Percentiles rank a stretch among this genome's conserved stretches.
These are phyloP conservation scores for Ampelomyces quisqualis DNA, from an alignment of 2,329 filamentous ascomycete genomes.

Conservation along the genomic window DNA sequence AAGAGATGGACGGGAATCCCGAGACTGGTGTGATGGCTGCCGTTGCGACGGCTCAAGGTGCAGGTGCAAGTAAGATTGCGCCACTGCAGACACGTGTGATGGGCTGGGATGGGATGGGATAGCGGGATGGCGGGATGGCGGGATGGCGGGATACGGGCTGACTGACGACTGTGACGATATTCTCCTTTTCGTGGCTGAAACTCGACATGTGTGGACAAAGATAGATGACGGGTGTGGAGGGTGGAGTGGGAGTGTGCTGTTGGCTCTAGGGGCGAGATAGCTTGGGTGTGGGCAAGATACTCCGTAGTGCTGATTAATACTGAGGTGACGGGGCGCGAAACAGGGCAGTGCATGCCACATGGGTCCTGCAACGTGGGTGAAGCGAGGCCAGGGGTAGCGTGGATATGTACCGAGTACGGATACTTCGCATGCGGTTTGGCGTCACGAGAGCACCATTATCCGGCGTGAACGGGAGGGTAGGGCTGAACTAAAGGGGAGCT, in stretches of 20 bases:
- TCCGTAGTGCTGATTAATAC: background rate
- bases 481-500: slow-evolving; percentile 1
- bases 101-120: background rate
- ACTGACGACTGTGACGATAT: background rate
- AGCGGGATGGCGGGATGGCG: background rate
- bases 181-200: background rate
- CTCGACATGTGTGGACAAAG: background rate
- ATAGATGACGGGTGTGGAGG: background rate
- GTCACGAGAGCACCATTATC: background rate
- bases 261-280: too few relatives aligned
- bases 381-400: slow-evolving; percentile 3
- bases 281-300: too few relatives aligned
- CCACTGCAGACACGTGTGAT: too few relatives aligned
- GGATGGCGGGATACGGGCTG: background rate
- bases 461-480: background rate
- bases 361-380: slow-evolving; percentile 2
- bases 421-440: background rate
- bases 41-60: slow-evolving; percentile 1
- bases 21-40: slow-evolving; percentile 6
- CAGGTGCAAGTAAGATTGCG: slow-evolving; percentile 1
- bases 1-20: background rate
- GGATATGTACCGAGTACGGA: background rate
- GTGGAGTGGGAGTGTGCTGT: background rate
- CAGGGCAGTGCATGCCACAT: too few relatives aligned
- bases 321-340: too few relatives aligned